Evolutionary conservation across 1,284 basidiomycete species (phyloP).

Genomic region (Tremellales sp.): DNA sequence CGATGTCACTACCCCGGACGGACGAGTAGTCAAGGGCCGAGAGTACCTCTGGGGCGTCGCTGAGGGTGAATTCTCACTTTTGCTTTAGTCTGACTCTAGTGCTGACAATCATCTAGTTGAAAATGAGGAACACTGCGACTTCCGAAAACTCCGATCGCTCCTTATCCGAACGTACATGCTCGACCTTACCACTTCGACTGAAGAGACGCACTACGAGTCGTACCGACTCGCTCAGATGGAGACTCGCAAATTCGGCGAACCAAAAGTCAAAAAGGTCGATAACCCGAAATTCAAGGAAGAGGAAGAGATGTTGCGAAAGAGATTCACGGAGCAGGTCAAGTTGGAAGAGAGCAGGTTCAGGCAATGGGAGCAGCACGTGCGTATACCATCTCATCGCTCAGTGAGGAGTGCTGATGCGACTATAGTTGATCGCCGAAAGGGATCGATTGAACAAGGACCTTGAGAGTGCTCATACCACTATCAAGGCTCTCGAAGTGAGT

Average conservation of each 20-base stretch:
- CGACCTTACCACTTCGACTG: conserved; percentile 91
- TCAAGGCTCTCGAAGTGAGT: conserved; percentile 73
- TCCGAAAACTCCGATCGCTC: conserved; percentile 93
- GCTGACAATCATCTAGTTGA: conserved; percentile 65
- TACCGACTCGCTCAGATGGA: conserved; percentile 99
- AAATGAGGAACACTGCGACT: conserved; percentile 99
- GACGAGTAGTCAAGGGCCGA: conserved; percentile 90
- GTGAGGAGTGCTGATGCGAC: conserved; percentile 1
- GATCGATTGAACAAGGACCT: conserved; percentile 93
- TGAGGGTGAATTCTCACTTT: conserved; percentile 64
- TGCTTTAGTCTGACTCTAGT: not conserved
- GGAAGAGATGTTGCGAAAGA: conserved; percentile 90
- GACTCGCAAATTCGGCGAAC: conserved; percentile 97
- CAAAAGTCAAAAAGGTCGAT: conserved; percentile 97
- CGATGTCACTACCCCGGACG: conserved; percentile 87
- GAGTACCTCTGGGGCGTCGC: conserved; percentile 99
- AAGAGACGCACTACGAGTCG: conserved; percentile 96
- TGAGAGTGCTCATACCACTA: conserved; percentile 83
- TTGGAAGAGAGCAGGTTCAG: conserved; percentile 95
- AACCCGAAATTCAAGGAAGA: conserved; percentile 99
- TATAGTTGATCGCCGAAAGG: conserved; percentile 86
- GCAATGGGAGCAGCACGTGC: conserved; percentile 97
- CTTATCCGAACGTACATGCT: conserved; percentile 99
- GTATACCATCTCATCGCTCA: conserved; percentile 35
- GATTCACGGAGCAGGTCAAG: conserved; percentile 99